Base-by-base conservation (phyloP, 2,329 filamentous ascomycete species). In the Trichoderma endophyticum region DNA sequence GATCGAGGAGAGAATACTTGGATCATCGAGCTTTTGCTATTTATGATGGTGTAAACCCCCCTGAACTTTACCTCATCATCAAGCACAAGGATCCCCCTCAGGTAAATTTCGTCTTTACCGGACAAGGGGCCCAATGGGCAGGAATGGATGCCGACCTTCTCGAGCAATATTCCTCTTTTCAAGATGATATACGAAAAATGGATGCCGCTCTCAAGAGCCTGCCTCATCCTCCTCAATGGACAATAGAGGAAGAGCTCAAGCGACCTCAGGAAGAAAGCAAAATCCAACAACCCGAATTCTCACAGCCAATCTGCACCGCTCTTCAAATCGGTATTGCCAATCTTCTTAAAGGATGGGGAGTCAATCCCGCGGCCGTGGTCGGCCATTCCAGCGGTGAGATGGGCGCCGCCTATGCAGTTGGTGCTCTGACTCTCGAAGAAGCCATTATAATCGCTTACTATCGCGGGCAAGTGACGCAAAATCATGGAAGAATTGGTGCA, bases 71-170 rank as follows among this genome's bases (percentile, higher is more conserved):
- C 0, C 72, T 84, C 12, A 70, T 74, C 21, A 76, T 75, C 12
- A 72, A 70, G n/a, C 75, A 78, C 2, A 79, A 74, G 36, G 75
- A 14, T 1, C 6, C 34, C 7, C 60, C 59, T 11, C 68, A 54
- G 9, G n/a, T 70, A 1, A 70, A 61, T 18, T 56, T 71, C 18
- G 73, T 81, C n/a, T 81, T 81, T 72, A 81, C 80, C 1, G 80
- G 80, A 1, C 80, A 81, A 61, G 80, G 80, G 6, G 79, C 79
- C 0, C 79, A 81, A 65, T 81, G 78, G 77, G 70, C 76, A 1
- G 36, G 70, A 1, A 82, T 83, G 81, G 81, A 80, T 12, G 43
- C 24, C 14, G 56, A 69, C 32, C 65, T 69, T 51, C 3, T 69
- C 6, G 34, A 28, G 24, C 51, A 30, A 18, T 56, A 54, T 32